Conservation (phyloP, 805 yeast species). For the Suhomyces prunicola region DNA sequence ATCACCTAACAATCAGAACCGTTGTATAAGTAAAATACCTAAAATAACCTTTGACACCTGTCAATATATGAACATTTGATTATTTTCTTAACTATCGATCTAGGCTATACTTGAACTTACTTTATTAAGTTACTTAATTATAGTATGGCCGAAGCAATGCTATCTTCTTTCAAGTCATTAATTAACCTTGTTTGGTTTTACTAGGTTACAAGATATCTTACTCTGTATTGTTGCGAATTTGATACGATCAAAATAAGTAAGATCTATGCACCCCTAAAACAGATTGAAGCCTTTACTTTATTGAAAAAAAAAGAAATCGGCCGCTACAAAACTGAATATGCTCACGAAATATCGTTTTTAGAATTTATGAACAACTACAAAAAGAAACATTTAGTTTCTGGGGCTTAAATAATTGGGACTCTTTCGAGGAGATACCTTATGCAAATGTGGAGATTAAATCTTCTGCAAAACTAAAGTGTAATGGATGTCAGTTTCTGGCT, state of each 20-base stretch:
- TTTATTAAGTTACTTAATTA: not conserved
- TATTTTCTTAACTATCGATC: not conserved
- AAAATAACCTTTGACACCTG: not conserved
- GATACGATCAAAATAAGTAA: not conserved
- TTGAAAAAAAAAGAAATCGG: not conserved
- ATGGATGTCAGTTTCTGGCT: not conserved
- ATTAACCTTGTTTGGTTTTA: not conserved
- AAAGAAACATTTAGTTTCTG: not conserved
- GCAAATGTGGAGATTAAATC: not conserved
- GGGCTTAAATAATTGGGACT: not conserved
- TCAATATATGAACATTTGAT: not conserved
- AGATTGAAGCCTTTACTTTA: not conserved
- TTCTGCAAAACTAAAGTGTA: not conserved
- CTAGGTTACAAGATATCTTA: not conserved
- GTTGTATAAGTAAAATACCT: not conserved
- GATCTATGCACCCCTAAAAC: conserved; percentile 1
- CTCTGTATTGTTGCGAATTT: not conserved
- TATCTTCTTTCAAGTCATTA: not conserved
- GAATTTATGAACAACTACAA: not conserved
- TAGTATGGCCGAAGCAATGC: not conserved
- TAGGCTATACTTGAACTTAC: not conserved
- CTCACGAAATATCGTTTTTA: not conserved
- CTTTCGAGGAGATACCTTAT: not conserved
- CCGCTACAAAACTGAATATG: not conserved
- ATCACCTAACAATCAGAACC: not conserved